These are phyloP conservation scores for Fonsecaea monophora DNA, from an alignment of 2,329 filamentous ascomycete species.

Conservation along the genomic window DNA sequence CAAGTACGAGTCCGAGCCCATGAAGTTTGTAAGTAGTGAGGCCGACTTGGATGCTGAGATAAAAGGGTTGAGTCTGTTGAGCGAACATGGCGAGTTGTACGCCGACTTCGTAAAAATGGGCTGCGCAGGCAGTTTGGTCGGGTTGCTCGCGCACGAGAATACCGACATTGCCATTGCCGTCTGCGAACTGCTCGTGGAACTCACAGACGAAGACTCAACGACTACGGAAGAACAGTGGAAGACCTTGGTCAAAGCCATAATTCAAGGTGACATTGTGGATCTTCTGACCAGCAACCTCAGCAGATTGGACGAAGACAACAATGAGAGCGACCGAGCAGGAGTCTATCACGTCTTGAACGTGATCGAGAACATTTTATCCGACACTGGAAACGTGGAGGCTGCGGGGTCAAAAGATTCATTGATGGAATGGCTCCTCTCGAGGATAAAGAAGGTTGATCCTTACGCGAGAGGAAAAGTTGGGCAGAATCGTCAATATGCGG, in stretches of 20 bases:
- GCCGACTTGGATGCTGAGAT: conserved; percentile 89
- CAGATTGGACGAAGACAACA: conserved; percentile 73
- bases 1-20: conserved; percentile 78
- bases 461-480: conserved; percentile 59
- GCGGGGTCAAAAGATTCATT: conserved; percentile 73
- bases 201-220: conserved; percentile 91
- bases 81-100: conserved; percentile 85
- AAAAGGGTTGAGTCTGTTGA: conserved; percentile 82
- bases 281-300: conserved; percentile 78
- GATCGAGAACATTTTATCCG: conserved; percentile 82
- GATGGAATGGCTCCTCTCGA: conserved; percentile 76
- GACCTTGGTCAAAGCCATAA: conserved; percentile 69
- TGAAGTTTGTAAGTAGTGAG: conserved; percentile 74
- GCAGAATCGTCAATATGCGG: conserved; percentile 95
- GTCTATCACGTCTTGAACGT: conserved; percentile 85
- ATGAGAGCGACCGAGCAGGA: conserved; percentile 76
- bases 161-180: conserved; percentile 94
- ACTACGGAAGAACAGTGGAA: conserved; percentile 84
- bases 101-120: conserved; percentile 78
- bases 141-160: conserved; percentile 90
- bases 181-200: conserved; percentile 85
- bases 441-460: conserved; percentile 73
- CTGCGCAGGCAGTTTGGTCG: conserved; percentile 75
- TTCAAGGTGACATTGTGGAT: conserved; percentile 73
- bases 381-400: conserved; percentile 67